Percentiles rank a stretch among this genome's conserved stretches.
Conservation (phyloP, 495 filamentous ascomycete species). For the Aspergillus taichungensis region DNA sequence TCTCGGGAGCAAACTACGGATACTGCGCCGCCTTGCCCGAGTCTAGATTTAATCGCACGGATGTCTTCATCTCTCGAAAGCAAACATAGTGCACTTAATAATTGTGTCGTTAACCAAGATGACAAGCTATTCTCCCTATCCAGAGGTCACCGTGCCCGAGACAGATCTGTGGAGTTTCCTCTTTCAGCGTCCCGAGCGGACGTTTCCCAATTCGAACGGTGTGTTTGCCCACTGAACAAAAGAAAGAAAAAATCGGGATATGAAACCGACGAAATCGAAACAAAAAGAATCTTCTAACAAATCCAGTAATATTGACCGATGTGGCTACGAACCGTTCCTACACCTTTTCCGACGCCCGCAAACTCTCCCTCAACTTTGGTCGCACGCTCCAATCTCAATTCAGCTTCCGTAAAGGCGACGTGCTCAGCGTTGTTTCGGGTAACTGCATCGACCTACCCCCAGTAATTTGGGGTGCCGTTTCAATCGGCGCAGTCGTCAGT, state of each 20-base stretch:
- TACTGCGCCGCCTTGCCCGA: too few species aligned
- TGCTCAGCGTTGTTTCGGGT: slow-evolving; percentile 48
- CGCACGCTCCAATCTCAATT: slow-evolving; percentile 53
- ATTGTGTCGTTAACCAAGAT: background rate
- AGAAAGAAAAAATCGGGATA: too few species aligned
- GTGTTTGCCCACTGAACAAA: background rate
- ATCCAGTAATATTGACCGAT: slow-evolving; percentile 58
- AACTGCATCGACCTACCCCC: slow-evolving; percentile 56
- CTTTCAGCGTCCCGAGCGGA: slow-evolving; percentile 51
- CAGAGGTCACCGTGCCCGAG: slow-evolving; percentile 9
- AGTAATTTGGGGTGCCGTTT: slow-evolving; percentile 59
- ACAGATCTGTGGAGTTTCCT: slow-evolving; percentile 58
- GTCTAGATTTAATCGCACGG: too few species aligned
- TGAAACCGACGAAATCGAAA: too few species aligned
- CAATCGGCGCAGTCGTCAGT: slow-evolving; percentile 61
- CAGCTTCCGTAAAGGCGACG: slow-evolving; percentile 64
- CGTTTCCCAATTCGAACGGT: slow-evolving; percentile 42
- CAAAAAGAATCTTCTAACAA: background rate
- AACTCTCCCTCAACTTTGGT: slow-evolving; percentile 56
- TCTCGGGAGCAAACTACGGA: too few species aligned
- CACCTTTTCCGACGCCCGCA: slow-evolving; percentile 52
- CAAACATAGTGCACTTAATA: too few species aligned
- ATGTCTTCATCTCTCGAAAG: too few species aligned
- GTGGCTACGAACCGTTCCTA: slow-evolving; percentile 52
- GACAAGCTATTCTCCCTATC: slow-evolving; percentile 9